Evolutionary conservation across 2,329 filamentous ascomycete species (phyloP), one percentile per base, ranked within the genome.

Genomic region (Exophiala xenobiotica): DNA sequence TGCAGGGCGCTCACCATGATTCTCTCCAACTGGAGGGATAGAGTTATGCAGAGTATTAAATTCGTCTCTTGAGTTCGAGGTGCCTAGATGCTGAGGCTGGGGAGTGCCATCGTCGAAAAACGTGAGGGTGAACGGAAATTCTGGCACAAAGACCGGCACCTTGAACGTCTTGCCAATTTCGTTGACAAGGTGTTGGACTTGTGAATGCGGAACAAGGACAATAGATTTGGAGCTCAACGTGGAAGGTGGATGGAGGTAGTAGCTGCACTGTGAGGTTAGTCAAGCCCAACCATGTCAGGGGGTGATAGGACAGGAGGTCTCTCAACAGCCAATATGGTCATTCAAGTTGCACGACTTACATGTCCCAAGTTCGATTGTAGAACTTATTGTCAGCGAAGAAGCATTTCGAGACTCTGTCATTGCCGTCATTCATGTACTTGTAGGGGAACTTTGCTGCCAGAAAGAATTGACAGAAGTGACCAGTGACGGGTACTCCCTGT

Each of bases 31-130:
- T 2, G 57, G 45, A 6, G 70, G 69, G 19, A 77, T 67, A 3
- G 42, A 61, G 3, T 57, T 46, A 45, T 72, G 65, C 23, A 74
- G 55, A 0, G 62, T 40, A 2, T 64, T 61, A 67, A 70, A 74
- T 44, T 63, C 75, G 56, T 73, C 68, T 3, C 70, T 68, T 31
- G 73, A 79, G 11, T 64, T 69, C 1, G 78, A 81, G 33, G 73
- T 76, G 2, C 85, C 83, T 4, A 93, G 71, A 62, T 83, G 91
- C 35, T 82, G 78, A 3, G 90, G 90, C 6, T 77, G 75, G 3
- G 85, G 83, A 4, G 78, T 80, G 3, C 77, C 76, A 26, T 80
- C 76, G 23, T 80, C 63, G 0, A 77, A 77, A 63, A 95, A 93
- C 7, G 70, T 70, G 51, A 86, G 67, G 37, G 78, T 67, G 52